Conservation (phyloP, 768 basidiomycete genomes). For the Podaxis pistillaris region DNA sequence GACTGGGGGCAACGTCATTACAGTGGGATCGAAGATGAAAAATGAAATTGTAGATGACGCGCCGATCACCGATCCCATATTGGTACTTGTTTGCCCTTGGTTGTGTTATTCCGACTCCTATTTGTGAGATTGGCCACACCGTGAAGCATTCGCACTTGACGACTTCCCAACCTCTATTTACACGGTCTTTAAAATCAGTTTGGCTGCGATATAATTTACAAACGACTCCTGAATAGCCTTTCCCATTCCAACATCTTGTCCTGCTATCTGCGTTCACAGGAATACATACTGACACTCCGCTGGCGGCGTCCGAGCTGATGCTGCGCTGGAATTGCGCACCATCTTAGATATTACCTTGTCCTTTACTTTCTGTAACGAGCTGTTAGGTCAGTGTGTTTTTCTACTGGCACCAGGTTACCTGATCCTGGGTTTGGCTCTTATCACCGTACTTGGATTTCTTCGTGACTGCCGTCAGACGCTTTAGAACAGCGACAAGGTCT, state of each 20-base stretch:
- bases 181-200: not conserved
- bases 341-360: constrained; percentile 2
- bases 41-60: not conserved
- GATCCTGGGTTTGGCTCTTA: not conserved
- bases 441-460: constrained; percentile 1
- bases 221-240: not conserved
- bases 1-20: constrained; percentile 56
- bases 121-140: too few species aligned
- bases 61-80: not conserved
- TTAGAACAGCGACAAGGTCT: not conserved
- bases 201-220: constrained; percentile 7
- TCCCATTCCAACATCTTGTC: not conserved
- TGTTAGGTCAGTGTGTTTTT: not conserved
- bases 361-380: not conserved
- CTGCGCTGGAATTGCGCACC: not conserved
- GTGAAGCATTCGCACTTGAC: too few species aligned
- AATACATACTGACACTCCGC: constrained; percentile 11
- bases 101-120: not conserved
- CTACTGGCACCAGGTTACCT: not conserved
- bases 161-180: not conserved
- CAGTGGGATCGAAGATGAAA: not conserved
- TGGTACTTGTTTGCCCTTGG: constrained; percentile 1
- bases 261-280: not conserved
- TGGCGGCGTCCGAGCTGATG: constrained; percentile 7
- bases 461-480: not conserved